Evolutionary conservation across 257 asterid species (phyloP), one percentile per base, ranked within the genome.

Genomic region (Coffea eugenioides): DNA sequence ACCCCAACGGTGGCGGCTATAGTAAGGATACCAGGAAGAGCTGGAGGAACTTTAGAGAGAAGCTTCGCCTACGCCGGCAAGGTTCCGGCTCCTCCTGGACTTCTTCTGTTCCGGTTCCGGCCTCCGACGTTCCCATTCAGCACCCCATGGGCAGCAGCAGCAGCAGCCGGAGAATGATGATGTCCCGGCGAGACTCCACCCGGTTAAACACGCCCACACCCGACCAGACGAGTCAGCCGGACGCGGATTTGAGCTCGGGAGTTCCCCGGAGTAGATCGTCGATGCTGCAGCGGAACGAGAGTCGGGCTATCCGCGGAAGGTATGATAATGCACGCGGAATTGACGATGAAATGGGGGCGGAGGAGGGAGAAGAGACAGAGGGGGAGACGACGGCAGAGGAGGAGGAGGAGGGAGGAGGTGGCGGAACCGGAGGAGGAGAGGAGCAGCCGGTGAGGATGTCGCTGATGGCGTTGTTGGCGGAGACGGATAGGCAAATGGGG

Each of bases 391-490:
- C 51, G 34, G 66, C 9, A 13, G 66, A 51, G 62, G 69, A 20
- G n/a, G 89, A 75, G 73, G 78, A 65, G 1, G 80, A 18, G 7
- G 83, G 10, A 15, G 79, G 31, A 18, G 81, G 75, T 23, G 78
- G 85, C 66, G 72, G 77, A 45, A 8, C 80, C 0, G 76, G 83
- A 67, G 86, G 67, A 52, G 86, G 67, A 62, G 86, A 48, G 78
- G 73, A 70, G 75, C 82, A 71, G 45, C 87, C 89, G 39, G 92
- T 72, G 74, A 90, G 91, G 82, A 91, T 89, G 92, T 94, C 98
- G 27, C 49, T 94, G 88, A 89, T 94, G 98, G 86, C 97, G 23
- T 82, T 94, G 79, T 65, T 94, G 81, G 96, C 92, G 51, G 98
- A 91, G 85, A 74, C 89, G 11, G 97, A 90, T 59, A 75, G 80